Conservation (phyloP, 768 basidiomycete species). For the Naganishia friedmannii region DNA sequence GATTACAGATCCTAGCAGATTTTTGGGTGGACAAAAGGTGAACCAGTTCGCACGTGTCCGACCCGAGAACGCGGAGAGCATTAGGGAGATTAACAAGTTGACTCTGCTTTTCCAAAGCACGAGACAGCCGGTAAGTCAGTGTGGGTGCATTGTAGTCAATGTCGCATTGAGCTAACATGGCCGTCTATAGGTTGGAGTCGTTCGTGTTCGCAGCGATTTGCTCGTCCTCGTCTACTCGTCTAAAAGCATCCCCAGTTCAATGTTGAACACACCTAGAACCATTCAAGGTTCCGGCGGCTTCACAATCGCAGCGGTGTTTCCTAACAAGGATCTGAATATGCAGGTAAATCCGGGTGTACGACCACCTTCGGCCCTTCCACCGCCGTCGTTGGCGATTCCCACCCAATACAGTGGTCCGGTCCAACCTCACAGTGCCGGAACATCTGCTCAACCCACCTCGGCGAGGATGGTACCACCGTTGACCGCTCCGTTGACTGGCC, state of each 20-base stretch:
- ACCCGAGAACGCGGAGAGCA: constrained; percentile 7
- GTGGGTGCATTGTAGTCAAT: not conserved
- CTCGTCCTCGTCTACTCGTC: constrained; percentile 18
- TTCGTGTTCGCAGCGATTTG: constrained; percentile 10
- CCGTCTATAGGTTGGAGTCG: constrained; percentile 4
- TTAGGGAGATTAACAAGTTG: constrained; percentile 4
- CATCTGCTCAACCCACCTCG: not conserved
- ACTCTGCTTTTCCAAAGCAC: not conserved
- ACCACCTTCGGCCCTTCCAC: constrained; percentile 3
- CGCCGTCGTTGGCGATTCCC: not conserved
- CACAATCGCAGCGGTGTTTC: constrained; percentile 15
- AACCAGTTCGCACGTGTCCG: constrained; percentile 21
- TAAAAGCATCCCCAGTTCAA: constrained; percentile 6
- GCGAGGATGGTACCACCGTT: not conserved
- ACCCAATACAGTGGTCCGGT: not conserved
- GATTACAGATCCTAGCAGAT: constrained; percentile 7
- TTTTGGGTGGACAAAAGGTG: constrained; percentile 15
- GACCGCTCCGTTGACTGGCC: not conserved
- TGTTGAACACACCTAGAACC: not conserved
- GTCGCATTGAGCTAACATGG: not conserved
- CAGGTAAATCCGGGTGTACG: constrained; percentile 11
- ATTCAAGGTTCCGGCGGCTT: constrained; percentile 8
- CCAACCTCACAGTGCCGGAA: not conserved
- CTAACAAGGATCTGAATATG: constrained; percentile 10
- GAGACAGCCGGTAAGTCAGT: constrained; percentile 12